Evolutionary conservation across 2,329 filamentous ascomycete genomes (phyloP), one percentile per base, ranked within the genome.

Genomic region (Fusarium begoniae): DNA sequence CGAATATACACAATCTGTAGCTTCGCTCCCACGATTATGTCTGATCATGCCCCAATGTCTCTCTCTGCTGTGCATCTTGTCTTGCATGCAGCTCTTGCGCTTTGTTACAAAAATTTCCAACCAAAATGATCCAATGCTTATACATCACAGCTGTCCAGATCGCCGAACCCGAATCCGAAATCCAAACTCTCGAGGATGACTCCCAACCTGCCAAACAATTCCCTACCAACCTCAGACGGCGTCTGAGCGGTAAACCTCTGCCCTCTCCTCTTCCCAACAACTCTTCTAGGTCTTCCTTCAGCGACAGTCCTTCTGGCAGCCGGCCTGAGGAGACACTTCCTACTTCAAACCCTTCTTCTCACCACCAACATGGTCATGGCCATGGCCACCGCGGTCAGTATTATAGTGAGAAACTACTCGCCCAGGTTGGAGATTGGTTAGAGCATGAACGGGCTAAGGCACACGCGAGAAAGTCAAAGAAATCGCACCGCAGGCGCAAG

Each of bases 391-490:
- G 78, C 24, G 80, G 81, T 37, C 81, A 81, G 61, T 83, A 85
- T 63, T 81, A 85, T 56, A 85, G 85, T 59, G 85, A 91, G 75
- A 89, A 87, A 72, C 82, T 97, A 13, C 83, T 96, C 35, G 87
- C 91, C 26, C 94, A 97, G 79, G 91, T 98, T 20, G 88, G 90
- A 32, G 90, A 94, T 74, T 98, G 96, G 96, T 84, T 98, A 44
- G 90, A 95, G 76, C 89, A 92, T 56, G 95, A 98, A 83, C 93
- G 92, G 79, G 83, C 86, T 38, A 90, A 90, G 76, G 87, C 88
- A 44, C 82, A 86, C 15, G 86, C 87, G 57, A 90, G 87, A 79
- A 87, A 79, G 75, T 69, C 61, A 6, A 86, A 78, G 68, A 78
- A 76, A 58, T 67, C 85, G 35, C 70, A 85, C 43, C 84, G 74